Base-by-base conservation (phyloP, 2,329 filamentous ascomycete species). In the Sclerotinia glacialis region DNA sequence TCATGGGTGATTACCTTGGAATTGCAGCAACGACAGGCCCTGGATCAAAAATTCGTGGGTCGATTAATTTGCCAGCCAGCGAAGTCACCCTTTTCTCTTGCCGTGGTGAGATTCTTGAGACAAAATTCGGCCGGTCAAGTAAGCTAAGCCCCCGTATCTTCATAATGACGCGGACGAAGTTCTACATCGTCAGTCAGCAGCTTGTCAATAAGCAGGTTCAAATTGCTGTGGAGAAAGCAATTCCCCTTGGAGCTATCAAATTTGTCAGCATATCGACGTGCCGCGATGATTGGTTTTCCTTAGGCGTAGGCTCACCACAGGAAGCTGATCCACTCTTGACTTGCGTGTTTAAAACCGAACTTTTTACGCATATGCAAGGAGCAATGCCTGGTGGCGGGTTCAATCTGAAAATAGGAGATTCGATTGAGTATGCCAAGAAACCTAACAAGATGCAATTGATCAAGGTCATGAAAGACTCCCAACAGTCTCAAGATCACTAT, bases 341-440 rank as follows among this genome's bases (percentile, higher is more conserved):
- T 79, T 99, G 95, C 76, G 81, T 97, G 26, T 88, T 99, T 78
- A 99, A 99, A 82, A 99, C 95, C 0, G 95, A 99, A 76, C 89
- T 99, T 78, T 96, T 98, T 76, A 96, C 94, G 0, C 93, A 97
- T 70, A 88, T 99, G 80, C 87, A 89, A 76, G 88, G 86, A 61
- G 87, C 88, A 63, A 90, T 96, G 78, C 88, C 90, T 55, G 75
- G 69, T 3, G 92, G 90, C 11, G 88, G 91, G 12, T 85, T 96
- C 76, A 92, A 88, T 76, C 80, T 99, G 58, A 92, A 91, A 78
- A 89, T 98, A 69, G 86, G 82, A n/a, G 89, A 95, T 37, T 84
- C 83, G 67, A 93, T 99, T 72, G 92, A 97, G 77, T 99, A 97
- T 78, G 93, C 94, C 76, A 99, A 98, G 84, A 99, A 99, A 79